Percentiles rank a stretch among this genome's conserved stretches.
Evolutionary conservation across 2,329 filamentous ascomycete species (phyloP).

Genomic region (Colletotrichum musae): DNA sequence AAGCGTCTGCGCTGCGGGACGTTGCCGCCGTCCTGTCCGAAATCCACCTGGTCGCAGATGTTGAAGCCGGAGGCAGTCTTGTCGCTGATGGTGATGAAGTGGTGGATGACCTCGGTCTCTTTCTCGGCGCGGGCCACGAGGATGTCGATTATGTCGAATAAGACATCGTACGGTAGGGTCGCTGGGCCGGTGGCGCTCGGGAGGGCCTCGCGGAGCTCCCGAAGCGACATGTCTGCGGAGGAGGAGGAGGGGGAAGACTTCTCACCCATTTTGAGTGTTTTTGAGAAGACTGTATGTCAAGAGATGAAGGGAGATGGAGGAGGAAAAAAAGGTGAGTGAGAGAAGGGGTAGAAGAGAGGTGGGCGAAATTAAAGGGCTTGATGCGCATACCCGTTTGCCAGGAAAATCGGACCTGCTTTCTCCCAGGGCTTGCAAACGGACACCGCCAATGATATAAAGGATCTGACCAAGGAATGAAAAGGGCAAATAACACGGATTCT

Average conservation of each 20-base stretch:
- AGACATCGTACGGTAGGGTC: neutral
- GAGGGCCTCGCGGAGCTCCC: neutral
- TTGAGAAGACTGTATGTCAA: too few relatives aligned
- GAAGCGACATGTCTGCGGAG: neutral
- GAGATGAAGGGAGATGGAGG: too few relatives aligned
- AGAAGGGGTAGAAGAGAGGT: too few relatives aligned
- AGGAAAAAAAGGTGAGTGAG: too few relatives aligned
- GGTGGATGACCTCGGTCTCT: neutral
- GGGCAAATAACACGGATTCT: too few relatives aligned
- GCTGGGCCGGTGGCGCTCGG: neutral
- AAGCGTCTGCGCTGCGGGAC: slow-evolving; percentile 6
- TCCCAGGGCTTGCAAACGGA: too few relatives aligned
- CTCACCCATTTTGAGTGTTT: too few relatives aligned
- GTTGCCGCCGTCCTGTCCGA: neutral
- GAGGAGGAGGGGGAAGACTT: neutral
- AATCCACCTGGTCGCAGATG: slow-evolving; percentile 12
- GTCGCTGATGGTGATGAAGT: neutral
- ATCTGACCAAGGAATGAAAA: too few relatives aligned
- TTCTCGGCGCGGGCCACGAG: neutral
- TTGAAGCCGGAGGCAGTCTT: neutral
- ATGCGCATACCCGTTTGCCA: too few relatives aligned
- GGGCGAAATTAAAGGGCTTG: too few relatives aligned
- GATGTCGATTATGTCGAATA: neutral
- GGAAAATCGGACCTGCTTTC: too few relatives aligned
- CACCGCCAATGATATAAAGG: too few relatives aligned